Evolutionary conservation across 108 stramenopile genomes (phyloP).

Genomic region (Cylindrotheca closterium): DNA sequence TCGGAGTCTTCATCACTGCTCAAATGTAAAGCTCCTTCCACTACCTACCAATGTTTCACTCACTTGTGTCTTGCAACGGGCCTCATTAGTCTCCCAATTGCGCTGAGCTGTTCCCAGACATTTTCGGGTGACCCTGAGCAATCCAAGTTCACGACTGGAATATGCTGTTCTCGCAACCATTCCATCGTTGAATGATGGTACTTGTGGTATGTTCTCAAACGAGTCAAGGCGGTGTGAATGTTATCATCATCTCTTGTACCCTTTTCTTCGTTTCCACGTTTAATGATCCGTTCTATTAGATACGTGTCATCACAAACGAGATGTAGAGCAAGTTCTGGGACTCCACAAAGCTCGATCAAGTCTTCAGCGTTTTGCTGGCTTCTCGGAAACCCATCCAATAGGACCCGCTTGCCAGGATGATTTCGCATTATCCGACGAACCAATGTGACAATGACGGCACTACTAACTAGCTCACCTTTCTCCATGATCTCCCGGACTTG

Average conservation of each 20-base stretch:
- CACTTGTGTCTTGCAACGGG: too few species aligned
- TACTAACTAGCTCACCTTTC: slow-evolving; percentile 78
- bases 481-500: slow-evolving; percentile 89
- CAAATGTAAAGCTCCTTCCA: not conserved
- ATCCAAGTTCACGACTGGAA: slow-evolving; percentile 84
- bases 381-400: slow-evolving; percentile 91
- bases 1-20: not conserved
- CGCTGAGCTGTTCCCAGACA: slow-evolving; percentile 79
- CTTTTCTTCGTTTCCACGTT: slow-evolving; percentile 30
- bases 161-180: slow-evolving; percentile 72
- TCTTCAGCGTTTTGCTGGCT: slow-evolving; percentile 70
- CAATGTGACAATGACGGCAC: slow-evolving; percentile 77
- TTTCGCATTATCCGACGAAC: slow-evolving; percentile 79
- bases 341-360: slow-evolving; percentile 71
- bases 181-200: slow-evolving; percentile 72
- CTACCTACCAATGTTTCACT: not conserved
- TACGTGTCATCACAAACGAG: slow-evolving; percentile 78
- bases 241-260: slow-evolving; percentile 70
- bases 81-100: slow-evolving; percentile 69
- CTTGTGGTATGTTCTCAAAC: slow-evolving; percentile 76
- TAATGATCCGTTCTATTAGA: slow-evolving; percentile 74
- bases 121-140: slow-evolving; percentile 68
- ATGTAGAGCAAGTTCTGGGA: slow-evolving; percentile 77
- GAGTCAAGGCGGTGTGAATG: slow-evolving; percentile 72
- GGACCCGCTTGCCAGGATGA: slow-evolving; percentile 76